Base-by-base conservation (phyloP, 768 basidiomycete genomes). In the Phlebiopsis flavidoalba region DNA sequence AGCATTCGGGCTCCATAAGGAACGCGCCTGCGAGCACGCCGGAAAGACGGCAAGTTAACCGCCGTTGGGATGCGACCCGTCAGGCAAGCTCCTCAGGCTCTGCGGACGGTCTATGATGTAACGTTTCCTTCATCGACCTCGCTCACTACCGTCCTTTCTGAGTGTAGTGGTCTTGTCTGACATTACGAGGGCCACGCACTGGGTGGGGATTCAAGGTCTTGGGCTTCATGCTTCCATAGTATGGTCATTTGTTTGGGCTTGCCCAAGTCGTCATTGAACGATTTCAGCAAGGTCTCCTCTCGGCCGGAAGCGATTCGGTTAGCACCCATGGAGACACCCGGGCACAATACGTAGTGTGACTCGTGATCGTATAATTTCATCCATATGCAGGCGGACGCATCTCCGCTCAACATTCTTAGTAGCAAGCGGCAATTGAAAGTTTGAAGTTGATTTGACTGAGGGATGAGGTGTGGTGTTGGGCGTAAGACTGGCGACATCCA, bases 71-170 rank as follows among this genome's bases (percentile, higher is more conserved):
- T 55, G 37, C 8, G 1, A 6, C 54, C 54, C 24, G 12, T 10
- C 4, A 11, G 2, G 24, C n/a, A n/a, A 43, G 43, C 54, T 55
- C 54, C 40, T 43, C 54, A 21, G 54, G 54, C 36, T 55, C 54
- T n/a, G 37, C 54, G 54, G n/a, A 55, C 54, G n/a, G 43, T 55
- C 54, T 15, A 55, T 37, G 36, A 55, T 55, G 35, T 37, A 36
- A n/a, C 19, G 37, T 55, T 21, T 55, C 24, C 54, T 55, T 21
- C 54, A 24, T n/a, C 12, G 6, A 7, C 50, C 26, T 53, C 14
- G 21, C 14, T 15, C 35, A 35, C 5, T 10, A 21, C 12, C 10
- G 35, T 21, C 8, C 36, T n/a, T n/a, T n/a, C n/a, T n/a, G 19
- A n/a, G 17, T n/a, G 31, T 11, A 35, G n/a, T 31, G 22, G 1